Conservation (phyloP, 2,329 filamentous ascomycete species). For the Botryotinia convoluta region DNA sequence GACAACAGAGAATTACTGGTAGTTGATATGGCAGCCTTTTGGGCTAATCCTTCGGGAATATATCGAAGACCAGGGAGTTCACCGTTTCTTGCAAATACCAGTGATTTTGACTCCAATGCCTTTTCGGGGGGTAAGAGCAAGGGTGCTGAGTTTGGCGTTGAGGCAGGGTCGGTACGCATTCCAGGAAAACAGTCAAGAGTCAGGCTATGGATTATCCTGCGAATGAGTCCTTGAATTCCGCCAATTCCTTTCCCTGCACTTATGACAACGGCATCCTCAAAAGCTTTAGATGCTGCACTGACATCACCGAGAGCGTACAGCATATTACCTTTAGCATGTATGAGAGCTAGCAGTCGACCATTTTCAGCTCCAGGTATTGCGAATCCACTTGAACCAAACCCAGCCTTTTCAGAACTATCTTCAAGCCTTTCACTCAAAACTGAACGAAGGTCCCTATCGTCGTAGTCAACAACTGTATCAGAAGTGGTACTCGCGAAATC, state of each 20-base stretch:
- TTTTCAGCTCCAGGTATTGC: slow-evolving; percentile 82
- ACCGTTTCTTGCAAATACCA: slow-evolving; percentile 75
- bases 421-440: slow-evolving; percentile 25
- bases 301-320: slow-evolving; percentile 87
- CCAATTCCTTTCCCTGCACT: slow-evolving; percentile 69
- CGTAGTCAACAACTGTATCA: slow-evolving; percentile 36
- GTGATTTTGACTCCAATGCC: slow-evolving; percentile 75
- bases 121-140: slow-evolving; percentile 79
- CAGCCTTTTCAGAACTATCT: slow-evolving; percentile 28
- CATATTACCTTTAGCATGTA: slow-evolving; percentile 99
- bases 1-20: slow-evolving; percentile 95
- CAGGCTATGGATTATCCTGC: slow-evolving; percentile 70
- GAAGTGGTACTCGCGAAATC: slow-evolving; percentile 30
- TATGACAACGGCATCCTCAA: slow-evolving; percentile 92
- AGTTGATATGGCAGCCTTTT: slow-evolving; percentile 80
- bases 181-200: slow-evolving; percentile 46
- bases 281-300: slow-evolving; percentile 75
- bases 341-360: slow-evolving; percentile 85
- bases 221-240: slow-evolving; percentile 76
- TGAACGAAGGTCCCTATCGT: slow-evolving; percentile 31
- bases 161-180: slow-evolving; percentile 31
- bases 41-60: slow-evolving; percentile 67
- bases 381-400: slow-evolving; percentile 80
- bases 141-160: slow-evolving; percentile 43
- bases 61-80: slow-evolving; percentile 76